These are phyloP conservation scores for Boletus edulis DNA, from an alignment of 768 basidiomycete genomes.

Conservation along the genomic window DNA sequence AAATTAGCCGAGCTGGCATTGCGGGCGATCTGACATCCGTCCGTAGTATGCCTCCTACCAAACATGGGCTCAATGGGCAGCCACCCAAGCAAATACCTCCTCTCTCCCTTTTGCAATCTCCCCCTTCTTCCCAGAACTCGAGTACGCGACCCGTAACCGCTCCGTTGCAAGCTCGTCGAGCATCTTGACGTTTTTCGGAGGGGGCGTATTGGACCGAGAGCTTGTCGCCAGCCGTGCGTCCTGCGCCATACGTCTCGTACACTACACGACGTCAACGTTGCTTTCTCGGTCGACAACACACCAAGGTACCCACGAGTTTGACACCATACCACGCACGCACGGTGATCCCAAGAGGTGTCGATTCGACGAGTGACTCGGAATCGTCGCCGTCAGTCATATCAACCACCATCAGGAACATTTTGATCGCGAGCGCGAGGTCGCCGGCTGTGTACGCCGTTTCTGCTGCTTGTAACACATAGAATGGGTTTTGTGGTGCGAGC, in stretches of 20 bases:
- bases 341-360: conserved; percentile 47
- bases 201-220: conserved; percentile 56
- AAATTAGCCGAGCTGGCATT: background rate
- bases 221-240: conserved; percentile 36
- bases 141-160: conserved; percentile 61
- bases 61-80: conserved; percentile 12
- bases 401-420: conserved; percentile 72
- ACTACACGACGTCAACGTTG: conserved; percentile 39
- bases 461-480: conserved; percentile 78
- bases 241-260: conserved; percentile 52
- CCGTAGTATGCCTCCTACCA: background rate
- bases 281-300: no score
- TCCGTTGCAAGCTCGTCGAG: conserved; percentile 76
- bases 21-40: background rate
- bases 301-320: conserved; percentile 57
- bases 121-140: conserved; percentile 37
- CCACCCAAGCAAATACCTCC: conserved; percentile 47
- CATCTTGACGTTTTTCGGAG: conserved; percentile 52
- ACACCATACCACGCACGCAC: conserved; percentile 82
- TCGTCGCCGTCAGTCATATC: conserved; percentile 73
- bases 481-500: conserved; percentile 83
- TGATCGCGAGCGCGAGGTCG: conserved; percentile 73
- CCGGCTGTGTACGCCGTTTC: conserved; percentile 83
- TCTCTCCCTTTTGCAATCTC: conserved; percentile 40
- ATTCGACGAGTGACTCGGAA: conserved; percentile 49